These are phyloP conservation scores for Candida sanyiensis DNA, from an alignment of 805 yeast genomes.

Conservation along the genomic window DNA sequence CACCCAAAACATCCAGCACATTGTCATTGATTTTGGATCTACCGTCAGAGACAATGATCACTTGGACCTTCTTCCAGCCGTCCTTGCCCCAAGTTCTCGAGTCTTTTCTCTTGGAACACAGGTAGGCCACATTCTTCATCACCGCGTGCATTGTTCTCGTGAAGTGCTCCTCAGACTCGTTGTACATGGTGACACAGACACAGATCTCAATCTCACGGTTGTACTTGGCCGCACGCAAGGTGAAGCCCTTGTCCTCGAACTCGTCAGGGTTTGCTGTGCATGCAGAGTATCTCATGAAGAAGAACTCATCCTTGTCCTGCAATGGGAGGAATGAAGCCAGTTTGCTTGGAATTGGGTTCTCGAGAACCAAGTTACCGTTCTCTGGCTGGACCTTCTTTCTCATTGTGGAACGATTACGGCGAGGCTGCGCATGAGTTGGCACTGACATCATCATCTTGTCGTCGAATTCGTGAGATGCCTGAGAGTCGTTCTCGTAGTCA, in stretches of 20 bases:
- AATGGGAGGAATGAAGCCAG: slow-evolving; percentile 78
- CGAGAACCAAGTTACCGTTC: slow-evolving; percentile 79
- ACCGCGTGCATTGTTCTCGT: slow-evolving; percentile 94
- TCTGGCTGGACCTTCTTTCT: slow-evolving; percentile 72
- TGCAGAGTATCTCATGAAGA: slow-evolving; percentile 96
- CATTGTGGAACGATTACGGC: slow-evolving; percentile 61
- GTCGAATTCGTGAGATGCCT: slow-evolving; percentile 33
- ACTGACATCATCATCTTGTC: slow-evolving; percentile 40
- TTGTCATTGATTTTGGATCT: slow-evolving; percentile 82
- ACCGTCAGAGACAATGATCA: slow-evolving; percentile 89
- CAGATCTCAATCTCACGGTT: slow-evolving; percentile 90
- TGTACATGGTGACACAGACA: slow-evolving; percentile 94
- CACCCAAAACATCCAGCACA: slow-evolving; percentile 81
- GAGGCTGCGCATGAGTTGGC: slow-evolving; percentile 36
- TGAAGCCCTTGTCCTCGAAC: slow-evolving; percentile 73
- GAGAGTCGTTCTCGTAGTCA: slow-evolving; percentile 13
- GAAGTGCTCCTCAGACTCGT: slow-evolving; percentile 84
- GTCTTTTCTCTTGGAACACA: slow-evolving; percentile 73
- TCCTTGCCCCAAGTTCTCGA: slow-evolving; percentile 93
- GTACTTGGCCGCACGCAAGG: slow-evolving; percentile 76
- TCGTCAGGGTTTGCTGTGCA: slow-evolving; percentile 92
- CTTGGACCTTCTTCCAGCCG: slow-evolving; percentile 96
- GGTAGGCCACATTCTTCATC: slow-evolving; percentile 84
- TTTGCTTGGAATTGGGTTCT: slow-evolving; percentile 91
- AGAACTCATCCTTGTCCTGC: slow-evolving; percentile 86